Evolutionary conservation across 441 rosid species (phyloP), one percentile per base, ranked within the genome.

Genomic region (Capsella rubella): DNA sequence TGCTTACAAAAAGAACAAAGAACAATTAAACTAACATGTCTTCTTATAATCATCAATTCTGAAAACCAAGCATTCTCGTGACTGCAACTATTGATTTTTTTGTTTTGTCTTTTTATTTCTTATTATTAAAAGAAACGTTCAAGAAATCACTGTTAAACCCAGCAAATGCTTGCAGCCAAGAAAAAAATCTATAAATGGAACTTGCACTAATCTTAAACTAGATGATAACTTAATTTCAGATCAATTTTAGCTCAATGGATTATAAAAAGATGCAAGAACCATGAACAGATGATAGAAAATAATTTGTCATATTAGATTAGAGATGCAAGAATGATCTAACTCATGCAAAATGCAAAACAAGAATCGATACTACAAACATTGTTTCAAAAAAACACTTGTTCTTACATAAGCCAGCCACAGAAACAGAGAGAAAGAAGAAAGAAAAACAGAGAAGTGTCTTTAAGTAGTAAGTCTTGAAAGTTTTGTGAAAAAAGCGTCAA

Each of bases 341-440:
- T 75, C 69, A 68, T 75, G 79, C 79, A 76, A 29, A 65, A 64
- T 64, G 72, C 80, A 71, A 8, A 35, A 65, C 43, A 59, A 43
- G 49, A 65, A 71, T 7, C 14, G 18, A 50, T 15, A 56, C 52
- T 46, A 11, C 32, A 49, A 21, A 47, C 65, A 53, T 32, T 54
- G 34, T 62, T 6, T 5, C 5, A 40, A 6, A 42, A 1, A 3
- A 6, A 5, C 46, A 42, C n/a, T 53, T 27, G 59, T 54, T 29
- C n/a, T 54, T 64, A 64, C 54, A 54, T 18, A 25, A 67, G 34
- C 65, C 27, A 62, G 35, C 2, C 35, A 14, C 59, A 53, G 45
- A 62, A 53, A 53, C 71, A 63, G 65, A 76, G 53, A 67, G 3
- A 31, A 39, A 6, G 6, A 47, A 25, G 13, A 64, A 21, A 8